Evolutionary conservation across 2,329 filamentous ascomycete genomes (phyloP).

Genomic region (Hypomyces perniciosus): DNA sequence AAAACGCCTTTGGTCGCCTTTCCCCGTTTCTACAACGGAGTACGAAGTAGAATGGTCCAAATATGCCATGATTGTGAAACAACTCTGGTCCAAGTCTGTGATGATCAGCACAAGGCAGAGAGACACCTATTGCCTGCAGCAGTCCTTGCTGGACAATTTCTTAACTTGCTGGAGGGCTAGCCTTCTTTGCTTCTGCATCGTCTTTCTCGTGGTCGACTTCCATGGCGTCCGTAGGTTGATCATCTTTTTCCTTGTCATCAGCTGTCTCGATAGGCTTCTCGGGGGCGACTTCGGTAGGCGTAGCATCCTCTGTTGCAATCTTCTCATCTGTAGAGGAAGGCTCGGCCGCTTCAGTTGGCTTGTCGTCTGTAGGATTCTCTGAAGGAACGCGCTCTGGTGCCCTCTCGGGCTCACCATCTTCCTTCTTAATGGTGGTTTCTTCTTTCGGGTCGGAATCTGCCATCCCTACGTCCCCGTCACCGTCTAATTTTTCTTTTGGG

Average conservation of each 20-base stretch:
- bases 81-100: neutral
- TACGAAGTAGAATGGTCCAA: neutral
- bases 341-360: conserved; percentile 17
- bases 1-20: conserved; percentile 13
- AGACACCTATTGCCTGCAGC: neutral
- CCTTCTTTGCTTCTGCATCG: conserved; percentile 19
- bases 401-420: conserved; percentile 31
- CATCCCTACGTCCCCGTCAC: conserved; percentile 49
- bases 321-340: conserved; percentile 16
- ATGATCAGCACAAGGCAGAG: neutral
- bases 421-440: conserved; percentile 33
- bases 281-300: conserved; percentile 12
- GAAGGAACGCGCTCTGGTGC: conserved; percentile 24
- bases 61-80: neutral
- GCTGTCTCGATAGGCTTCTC: conserved; percentile 19
- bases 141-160: neutral
- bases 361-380: conserved; percentile 20
- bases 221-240: conserved; percentile 23
- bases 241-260: conserved; percentile 12
- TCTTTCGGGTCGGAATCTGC: conserved; percentile 30
- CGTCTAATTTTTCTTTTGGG: conserved; percentile 29
- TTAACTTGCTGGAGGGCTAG: conserved; percentile 10
- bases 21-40: conserved; percentile 2
- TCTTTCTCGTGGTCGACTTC: conserved; percentile 28
- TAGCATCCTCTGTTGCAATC: conserved; percentile 16